These are phyloP conservation scores for Raffaelea arxii DNA, from an alignment of 2,329 filamentous ascomycete species.

Conservation along the genomic window DNA sequence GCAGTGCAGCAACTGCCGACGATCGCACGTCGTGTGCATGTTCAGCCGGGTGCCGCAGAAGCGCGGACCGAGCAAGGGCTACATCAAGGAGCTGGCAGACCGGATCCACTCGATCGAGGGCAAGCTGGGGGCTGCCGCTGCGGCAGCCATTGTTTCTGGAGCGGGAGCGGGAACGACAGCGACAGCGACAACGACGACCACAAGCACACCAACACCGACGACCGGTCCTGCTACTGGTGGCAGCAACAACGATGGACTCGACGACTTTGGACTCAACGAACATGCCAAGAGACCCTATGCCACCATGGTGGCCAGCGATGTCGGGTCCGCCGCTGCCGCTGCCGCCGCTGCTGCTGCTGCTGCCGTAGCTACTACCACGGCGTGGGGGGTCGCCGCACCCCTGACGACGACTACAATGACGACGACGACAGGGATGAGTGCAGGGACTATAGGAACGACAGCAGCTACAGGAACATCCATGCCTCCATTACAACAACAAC, in stretches of 20 bases:
- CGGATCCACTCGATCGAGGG: conserved; percentile 74
- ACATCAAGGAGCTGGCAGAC: conserved; percentile 83
- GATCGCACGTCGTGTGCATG: conserved; percentile 65
- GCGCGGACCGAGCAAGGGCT: conserved; percentile 82
- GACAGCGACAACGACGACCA: conserved; percentile 22
- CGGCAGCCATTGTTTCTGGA: background rate
- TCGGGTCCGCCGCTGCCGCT: background rate
- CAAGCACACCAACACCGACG: conserved; percentile 9
- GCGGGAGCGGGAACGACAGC: background rate
- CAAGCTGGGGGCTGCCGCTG: conserved; percentile 45
- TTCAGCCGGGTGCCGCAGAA: conserved; percentile 87
- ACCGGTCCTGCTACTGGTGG: conserved; percentile 20
- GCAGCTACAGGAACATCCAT: no score
- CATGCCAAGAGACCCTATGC: conserved; percentile 38
- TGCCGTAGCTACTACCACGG: no score
- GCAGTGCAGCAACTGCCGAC: conserved; percentile 72
- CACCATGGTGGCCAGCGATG: conserved; percentile 23
- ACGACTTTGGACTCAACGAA: conserved; percentile 20
- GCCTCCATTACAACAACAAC: no score
- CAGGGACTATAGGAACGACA: no score
- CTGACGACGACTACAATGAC: no score
- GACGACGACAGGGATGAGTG: no score
- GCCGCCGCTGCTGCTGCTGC: background rate
- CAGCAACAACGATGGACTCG: conserved; percentile 43
- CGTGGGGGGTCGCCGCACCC: no score